A percentile compares a stretch with the other conserved stretches of the same genome.
Conservation (phyloP, 108 stramenopile genomes). For the Skeletonema menzelii region DNA sequence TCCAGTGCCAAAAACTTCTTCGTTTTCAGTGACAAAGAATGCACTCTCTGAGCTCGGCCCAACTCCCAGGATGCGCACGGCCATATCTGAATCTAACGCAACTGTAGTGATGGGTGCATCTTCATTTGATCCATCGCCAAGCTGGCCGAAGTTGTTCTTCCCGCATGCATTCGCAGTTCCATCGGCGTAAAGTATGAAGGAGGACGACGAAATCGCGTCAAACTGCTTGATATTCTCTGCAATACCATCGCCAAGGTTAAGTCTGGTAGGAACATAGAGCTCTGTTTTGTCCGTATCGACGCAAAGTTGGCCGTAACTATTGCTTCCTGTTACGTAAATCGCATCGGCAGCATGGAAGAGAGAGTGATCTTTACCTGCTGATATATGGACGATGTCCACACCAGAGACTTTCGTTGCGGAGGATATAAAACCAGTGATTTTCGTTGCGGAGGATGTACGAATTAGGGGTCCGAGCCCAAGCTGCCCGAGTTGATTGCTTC, state of each 20-base stretch:
- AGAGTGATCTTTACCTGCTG: slow-evolving; percentile 26
- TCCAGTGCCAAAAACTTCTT: slow-evolving; percentile 26
- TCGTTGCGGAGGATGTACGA: not conserved
- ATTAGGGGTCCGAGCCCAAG: slow-evolving; percentile 50
- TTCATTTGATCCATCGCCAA: slow-evolving; percentile 36
- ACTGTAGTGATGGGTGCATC: slow-evolving; percentile 25
- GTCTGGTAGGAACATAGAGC: slow-evolving; percentile 6
- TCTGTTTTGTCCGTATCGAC: not conserved
- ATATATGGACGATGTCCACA: slow-evolving; percentile 7
- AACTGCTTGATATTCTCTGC: slow-evolving; percentile 10
- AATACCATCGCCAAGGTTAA: not conserved
- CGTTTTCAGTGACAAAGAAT: slow-evolving; percentile 33
- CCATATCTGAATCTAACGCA: slow-evolving; percentile 2
- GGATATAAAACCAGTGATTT: too few species aligned
- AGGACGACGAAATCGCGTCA: slow-evolving; percentile 24
- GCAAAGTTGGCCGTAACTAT: slow-evolving; percentile 28
- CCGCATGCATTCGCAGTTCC: slow-evolving; percentile 50
- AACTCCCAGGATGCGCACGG: slow-evolving; percentile 17
- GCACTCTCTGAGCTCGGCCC: slow-evolving; percentile 29
- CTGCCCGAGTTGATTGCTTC: slow-evolving; percentile 39
- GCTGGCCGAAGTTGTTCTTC: slow-evolving; percentile 37
- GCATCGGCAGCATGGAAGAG: slow-evolving; percentile 19
- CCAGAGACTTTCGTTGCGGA: not conserved
- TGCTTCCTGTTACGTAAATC: slow-evolving; percentile 31
- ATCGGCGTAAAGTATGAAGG: slow-evolving; percentile 37